Percentiles rank a stretch among this genome's conserved stretches.
Evolutionary conservation across 139 green algal genomes (phyloP).

Genomic region (Coelastrella sp.): DNA sequence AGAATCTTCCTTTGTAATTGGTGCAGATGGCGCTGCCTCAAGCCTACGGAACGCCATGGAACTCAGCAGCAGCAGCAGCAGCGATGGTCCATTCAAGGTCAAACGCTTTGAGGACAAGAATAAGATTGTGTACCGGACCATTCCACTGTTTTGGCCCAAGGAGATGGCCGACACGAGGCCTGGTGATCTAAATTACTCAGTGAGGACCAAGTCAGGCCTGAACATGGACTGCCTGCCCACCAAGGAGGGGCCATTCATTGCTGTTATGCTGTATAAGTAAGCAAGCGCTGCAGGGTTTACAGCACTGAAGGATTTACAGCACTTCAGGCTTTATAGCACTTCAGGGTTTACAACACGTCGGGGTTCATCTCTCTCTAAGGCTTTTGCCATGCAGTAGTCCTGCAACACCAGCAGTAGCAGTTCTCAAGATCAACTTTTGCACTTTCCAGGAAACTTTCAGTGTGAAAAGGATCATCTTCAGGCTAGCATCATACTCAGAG

Average conservation of each 20-base stretch:
- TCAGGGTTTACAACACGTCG: too few relatives aligned
- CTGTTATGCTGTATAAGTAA: conserved; percentile 62
- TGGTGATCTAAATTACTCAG: conserved; percentile 63
- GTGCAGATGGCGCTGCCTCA: conserved; percentile 54
- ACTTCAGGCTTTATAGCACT: too few relatives aligned
- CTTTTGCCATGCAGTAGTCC: too few relatives aligned
- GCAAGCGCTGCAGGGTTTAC: background rate
- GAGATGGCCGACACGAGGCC: conserved; percentile 28
- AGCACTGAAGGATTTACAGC: too few relatives aligned
- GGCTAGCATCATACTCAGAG: too few relatives aligned
- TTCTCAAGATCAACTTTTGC: too few relatives aligned
- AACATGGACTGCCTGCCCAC: conserved; percentile 68
- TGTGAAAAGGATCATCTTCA: too few relatives aligned
- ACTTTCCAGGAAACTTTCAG: too few relatives aligned
- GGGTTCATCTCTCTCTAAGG: too few relatives aligned
- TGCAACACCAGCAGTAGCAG: too few relatives aligned
- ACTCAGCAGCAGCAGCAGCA: conserved; percentile 22
- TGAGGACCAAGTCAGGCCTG: conserved; percentile 22
- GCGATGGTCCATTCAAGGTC: conserved; percentile 27
- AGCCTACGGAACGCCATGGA: conserved; percentile 43
- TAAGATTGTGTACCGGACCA: conserved; percentile 64
- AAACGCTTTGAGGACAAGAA: conserved; percentile 54
- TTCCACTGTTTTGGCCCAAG: conserved; percentile 49
- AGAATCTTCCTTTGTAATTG: conserved; percentile 39
- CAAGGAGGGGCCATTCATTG: conserved; percentile 59